Evolutionary conservation across 805 yeast species (phyloP), one percentile per base, ranked within the genome.

Genomic region (Hanseniaspora mollemarum): DNA sequence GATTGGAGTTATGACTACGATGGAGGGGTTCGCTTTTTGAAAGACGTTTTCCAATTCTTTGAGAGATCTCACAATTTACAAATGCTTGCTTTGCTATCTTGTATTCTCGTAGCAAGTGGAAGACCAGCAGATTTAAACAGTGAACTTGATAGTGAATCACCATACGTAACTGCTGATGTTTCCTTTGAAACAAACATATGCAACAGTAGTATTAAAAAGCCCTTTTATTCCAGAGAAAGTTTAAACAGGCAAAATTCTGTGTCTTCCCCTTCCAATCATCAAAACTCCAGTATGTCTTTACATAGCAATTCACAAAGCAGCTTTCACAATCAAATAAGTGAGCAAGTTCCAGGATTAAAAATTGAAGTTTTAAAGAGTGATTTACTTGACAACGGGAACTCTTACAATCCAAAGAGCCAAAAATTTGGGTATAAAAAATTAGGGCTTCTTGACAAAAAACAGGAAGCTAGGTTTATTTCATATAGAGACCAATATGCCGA

Each of bases 71-170:
- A 80, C 1, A 82, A 90, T 59, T 65, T 86, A 25, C 96, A 90
- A 62, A 86, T 90, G 95, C 67, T 88, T 22, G 95, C 94, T 0
- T 83, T 85, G 87, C 64, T 87, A 56, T 76, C 90, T 3, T 85
- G 95, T 64, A 71, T 86, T 4, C 65, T 84, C 52, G 71, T 69
- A 58, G 42, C 54, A 1, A 49, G 43, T 21, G 54, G 54, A 13
- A 45, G 49, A 48, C 37, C 29, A 7, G 31, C 39, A 24, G 6
- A 4, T 25, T 9, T 9, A 16, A 7, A 18, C 29, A 35, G 19
- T 6, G 31, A 48, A 1, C 6, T 8, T 25, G 4, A 19, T n/a
- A 38, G 18, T 29, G 13, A 29, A n/a, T 6, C 15, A 2, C 4
- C 9, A 4, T 39, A 8, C 16, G n/a, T 39, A 16, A n/a, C 5